Base-by-base conservation (phyloP, 306 rosid species). In the Heteromeles arbutifolia region DNA sequence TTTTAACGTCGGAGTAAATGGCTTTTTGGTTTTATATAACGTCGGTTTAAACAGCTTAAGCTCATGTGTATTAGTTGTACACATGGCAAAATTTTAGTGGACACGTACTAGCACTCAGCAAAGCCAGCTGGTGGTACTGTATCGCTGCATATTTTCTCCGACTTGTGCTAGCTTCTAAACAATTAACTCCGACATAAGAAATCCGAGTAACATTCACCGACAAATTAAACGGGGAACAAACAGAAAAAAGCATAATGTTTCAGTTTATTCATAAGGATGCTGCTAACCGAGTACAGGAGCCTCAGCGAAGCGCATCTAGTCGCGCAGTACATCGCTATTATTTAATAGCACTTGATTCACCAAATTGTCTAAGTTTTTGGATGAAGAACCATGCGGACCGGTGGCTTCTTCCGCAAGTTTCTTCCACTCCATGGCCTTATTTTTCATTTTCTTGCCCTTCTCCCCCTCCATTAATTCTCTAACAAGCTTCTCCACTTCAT, bases 351-450 rank as follows among this genome's bases (percentile, higher is more conserved):
- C 54, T 15, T 48, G 54, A 17, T 48, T 48, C 54, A 48, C 54
- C 21, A 48, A 48, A 1, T 48, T 48, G 54, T 48, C 54, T 1
- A 48, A 15, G 54, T 48, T 48, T 48, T 48, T 48, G 54, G 21
- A 48, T 15, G 21, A 48, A 48, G 54, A 48, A 48, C 54, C 54
- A 48, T 54, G 59, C 11, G 78, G 67, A 72, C 58, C 50, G 18
- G 67, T 56, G 44, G 74, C 78, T 28, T 72, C 77, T 13, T 57
- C 54, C 0, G 74, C 78, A 25, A 79, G 76, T 56, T 57, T 74
- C 64, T 79, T 73, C 78, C 48, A 79, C 48, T 79, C 45, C 45
- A 72, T 52, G 66, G 77, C 67, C 72, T 71, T 78, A 5, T 4
- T 65, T 67, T 54, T 78, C 78, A 79, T 57, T 41, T 39, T 58